phyloP scores from a whole-genome alignment of 306 rosid species.

The Prunus armeniaca region DNA sequence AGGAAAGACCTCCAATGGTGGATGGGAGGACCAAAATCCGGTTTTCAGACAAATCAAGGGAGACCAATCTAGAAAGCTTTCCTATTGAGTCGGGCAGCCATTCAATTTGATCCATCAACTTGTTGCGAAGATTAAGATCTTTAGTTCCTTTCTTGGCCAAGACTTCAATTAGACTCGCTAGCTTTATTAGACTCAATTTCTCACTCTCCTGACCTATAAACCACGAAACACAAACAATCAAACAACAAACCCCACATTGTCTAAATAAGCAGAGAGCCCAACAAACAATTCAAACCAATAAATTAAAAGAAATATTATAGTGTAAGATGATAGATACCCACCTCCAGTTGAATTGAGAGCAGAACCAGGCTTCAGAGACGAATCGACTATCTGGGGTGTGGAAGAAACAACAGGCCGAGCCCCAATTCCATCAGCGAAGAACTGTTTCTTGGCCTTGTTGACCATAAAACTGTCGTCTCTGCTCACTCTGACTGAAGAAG shows the following conservation, averaged over 20 bases:
- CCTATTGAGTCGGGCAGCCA: slow-evolving; percentile 91
- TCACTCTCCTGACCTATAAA: slow-evolving; percentile 75
- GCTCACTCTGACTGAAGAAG: slow-evolving; percentile 35
- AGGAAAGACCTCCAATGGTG: slow-evolving; percentile 69
- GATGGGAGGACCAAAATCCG: slow-evolving; percentile 63
- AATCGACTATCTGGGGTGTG: slow-evolving; percentile 50
- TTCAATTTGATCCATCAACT: slow-evolving; percentile 74
- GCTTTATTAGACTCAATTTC: slow-evolving; percentile 69
- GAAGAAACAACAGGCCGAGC: slow-evolving; percentile 43
- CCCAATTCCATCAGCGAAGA: slow-evolving; percentile 50
- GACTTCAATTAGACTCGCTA: slow-evolving; percentile 76
- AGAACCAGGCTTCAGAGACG: slow-evolving; percentile 46
- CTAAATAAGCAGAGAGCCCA: neutral
- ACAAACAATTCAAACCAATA: neutral
- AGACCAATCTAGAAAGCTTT: slow-evolving; percentile 62
- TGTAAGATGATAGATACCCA: neutral
- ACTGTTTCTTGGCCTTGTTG: slow-evolving; percentile 43
- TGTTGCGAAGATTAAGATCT: slow-evolving; percentile 58
- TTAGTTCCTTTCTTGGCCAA: slow-evolving; percentile 67
- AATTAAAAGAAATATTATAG: neutral
- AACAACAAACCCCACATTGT: slow-evolving; percentile 1
- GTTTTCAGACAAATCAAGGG: slow-evolving; percentile 85
- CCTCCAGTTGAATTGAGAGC: slow-evolving; percentile 1
- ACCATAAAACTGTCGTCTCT: slow-evolving; percentile 69
- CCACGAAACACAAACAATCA: slow-evolving; percentile 3